These are phyloP conservation scores for Pugionium dolabratum DNA, from an alignment of 345 rosid genomes.

Conservation along the genomic window DNA sequence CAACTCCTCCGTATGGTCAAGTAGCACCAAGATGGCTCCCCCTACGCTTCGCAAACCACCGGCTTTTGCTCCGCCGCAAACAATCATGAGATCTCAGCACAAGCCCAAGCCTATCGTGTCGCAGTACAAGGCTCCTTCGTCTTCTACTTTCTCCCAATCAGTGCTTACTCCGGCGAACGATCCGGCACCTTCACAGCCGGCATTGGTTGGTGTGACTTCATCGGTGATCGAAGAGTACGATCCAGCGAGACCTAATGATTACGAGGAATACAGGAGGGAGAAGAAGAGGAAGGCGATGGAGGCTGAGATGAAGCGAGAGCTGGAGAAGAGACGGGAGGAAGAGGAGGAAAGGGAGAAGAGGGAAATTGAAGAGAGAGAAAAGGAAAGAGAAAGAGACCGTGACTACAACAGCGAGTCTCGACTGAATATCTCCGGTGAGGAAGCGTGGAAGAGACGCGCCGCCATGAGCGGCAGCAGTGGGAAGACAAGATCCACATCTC, in stretches of 20 bases:
- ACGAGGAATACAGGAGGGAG: constrained; percentile 83
- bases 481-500: constrained; percentile 69
- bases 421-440: constrained; percentile 85
- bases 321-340: constrained; percentile 78
- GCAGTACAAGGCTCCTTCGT: constrained; percentile 25
- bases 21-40: constrained; percentile 84
- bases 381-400: constrained; percentile 44
- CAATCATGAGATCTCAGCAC: constrained; percentile 60
- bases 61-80: constrained; percentile 60
- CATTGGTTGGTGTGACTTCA: constrained; percentile 75
- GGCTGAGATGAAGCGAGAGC: constrained; percentile 77
- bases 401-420: constrained; percentile 34
- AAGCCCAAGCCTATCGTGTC: constrained; percentile 47
- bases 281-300: constrained; percentile 73
- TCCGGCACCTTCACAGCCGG: constrained; percentile 54
- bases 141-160: constrained; percentile 21
- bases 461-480: constrained; percentile 79
- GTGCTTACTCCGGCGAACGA: constrained; percentile 24
- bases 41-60: constrained; percentile 86
- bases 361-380: constrained; percentile 54
- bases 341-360: constrained; percentile 74
- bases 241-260: constrained; percentile 91
- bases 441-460: constrained; percentile 95
- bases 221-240: constrained; percentile 89
- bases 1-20: constrained; percentile 77